phyloP scores from a whole-genome alignment of 176 grass and related monocot species.

The Stipa capillata region DNA sequence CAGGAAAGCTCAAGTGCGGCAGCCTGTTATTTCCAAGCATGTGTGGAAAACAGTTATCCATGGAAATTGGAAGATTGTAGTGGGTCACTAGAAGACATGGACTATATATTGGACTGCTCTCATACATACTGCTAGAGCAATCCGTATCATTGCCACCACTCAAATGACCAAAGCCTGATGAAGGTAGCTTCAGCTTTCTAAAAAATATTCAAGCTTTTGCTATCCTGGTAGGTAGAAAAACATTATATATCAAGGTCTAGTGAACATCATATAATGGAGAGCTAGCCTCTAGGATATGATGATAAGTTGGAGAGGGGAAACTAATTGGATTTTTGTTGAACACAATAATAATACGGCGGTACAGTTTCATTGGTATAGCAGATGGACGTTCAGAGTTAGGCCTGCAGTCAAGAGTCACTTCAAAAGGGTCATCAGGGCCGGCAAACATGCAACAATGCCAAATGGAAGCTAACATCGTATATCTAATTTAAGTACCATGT shows the following conservation, averaged over 20 bases:
- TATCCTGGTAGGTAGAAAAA: background rate
- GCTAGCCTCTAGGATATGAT: background rate
- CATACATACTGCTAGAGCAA: background rate
- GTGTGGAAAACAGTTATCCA: background rate
- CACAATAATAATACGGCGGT: background rate
- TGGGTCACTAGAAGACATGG: background rate
- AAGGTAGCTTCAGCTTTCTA: background rate
- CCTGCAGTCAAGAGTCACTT: slow-evolving; percentile 22
- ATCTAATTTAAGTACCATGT: background rate
- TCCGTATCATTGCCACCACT: background rate
- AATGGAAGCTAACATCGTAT: background rate
- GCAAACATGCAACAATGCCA: slow-evolving; percentile 13
- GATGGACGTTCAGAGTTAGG: slow-evolving; percentile 23
- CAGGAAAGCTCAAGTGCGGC: background rate
- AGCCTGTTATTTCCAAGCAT: background rate
- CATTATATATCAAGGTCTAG: background rate
- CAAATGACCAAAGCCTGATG: background rate
- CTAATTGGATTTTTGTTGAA: background rate
- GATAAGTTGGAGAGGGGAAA: background rate
- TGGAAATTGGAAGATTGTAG: background rate
- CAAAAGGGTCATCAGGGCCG: background rate
- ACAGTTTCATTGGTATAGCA: no score
- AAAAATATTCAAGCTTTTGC: background rate
- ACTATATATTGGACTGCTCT: background rate
- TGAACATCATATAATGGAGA: background rate